Evolutionary conservation across 805 yeast genomes (phyloP), one percentile per base, ranked within the genome.

Genomic region (Clavispora asparagi): DNA sequence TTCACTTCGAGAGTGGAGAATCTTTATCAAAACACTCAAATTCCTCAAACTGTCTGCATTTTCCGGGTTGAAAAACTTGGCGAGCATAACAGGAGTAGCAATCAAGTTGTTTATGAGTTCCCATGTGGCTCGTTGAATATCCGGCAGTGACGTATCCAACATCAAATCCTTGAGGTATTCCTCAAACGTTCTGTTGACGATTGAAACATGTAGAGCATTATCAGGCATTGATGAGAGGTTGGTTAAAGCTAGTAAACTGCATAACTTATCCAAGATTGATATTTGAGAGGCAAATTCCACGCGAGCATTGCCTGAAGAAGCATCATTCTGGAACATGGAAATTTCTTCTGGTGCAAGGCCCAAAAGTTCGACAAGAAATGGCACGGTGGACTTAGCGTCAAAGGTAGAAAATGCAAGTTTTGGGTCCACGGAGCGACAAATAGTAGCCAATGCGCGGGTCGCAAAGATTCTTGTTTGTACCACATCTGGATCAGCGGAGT

Each of bases 41-140:
- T 75, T 49, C 27, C 58, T 62, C 27, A 31, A 57, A 50, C 72
- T 74, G 4, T 71, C 74, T 14, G 75, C 45, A 41, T 56, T 58
- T 5, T 59, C 54, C n/a, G 79, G 68, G 53, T 83, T 81, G 67
- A 85, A 85, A 54, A 85, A 75, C 49, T 79, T 78, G 1, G 79
- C 82, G 30, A 79, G 62, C 57, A 69, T 45, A 7, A 49, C 40
- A 0, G 76, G 75, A 26, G 61, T 63, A 33, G 46, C 67, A 57
- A 81, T 74, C 40, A 85, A 59, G 58, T 86, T 86, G 48, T 85
- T 77, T 9, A 84, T 61, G 14, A 86, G 71, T 56, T 86, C 90
- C 62, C 85, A 69, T 0, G 82, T 54, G 0, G 87, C 80, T 42
- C 78, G 67, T 58, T 83, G 87, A 4, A 86, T 60, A 44, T 70